These are phyloP conservation scores for Cyathus striatus DNA, from an alignment of 768 basidiomycete genomes.

Conservation along the genomic window DNA sequence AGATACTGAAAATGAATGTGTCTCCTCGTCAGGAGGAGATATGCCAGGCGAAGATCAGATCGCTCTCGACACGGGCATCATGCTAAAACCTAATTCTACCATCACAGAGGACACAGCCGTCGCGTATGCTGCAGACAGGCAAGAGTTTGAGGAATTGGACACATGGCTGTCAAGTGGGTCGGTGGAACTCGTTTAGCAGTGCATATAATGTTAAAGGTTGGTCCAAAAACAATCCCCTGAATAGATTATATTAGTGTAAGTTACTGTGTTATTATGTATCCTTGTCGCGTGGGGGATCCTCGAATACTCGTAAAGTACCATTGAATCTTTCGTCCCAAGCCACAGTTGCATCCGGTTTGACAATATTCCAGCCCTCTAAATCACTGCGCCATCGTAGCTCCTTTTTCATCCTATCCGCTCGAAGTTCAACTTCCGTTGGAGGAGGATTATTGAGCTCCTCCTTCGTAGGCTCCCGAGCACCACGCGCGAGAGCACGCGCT, in stretches of 20 bases:
- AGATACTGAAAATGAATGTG: no score
- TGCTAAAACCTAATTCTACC: no score
- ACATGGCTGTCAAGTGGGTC: slow-evolving; percentile 65
- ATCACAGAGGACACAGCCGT: no score
- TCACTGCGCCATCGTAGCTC: slow-evolving; percentile 84
- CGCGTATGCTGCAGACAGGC: slow-evolving; percentile 20
- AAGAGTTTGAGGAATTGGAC: slow-evolving; percentile 63
- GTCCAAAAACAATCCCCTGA: no score
- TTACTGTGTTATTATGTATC: slow-evolving; percentile 1
- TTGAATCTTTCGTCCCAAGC: slow-evolving; percentile 77
- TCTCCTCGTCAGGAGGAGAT: no score
- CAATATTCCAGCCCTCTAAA: slow-evolving; percentile 72
- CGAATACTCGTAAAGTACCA: slow-evolving; percentile 56
- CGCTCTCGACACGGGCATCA: no score
- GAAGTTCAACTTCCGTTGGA: slow-evolving; percentile 82
- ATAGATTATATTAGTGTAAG: background rate
- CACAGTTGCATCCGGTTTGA: slow-evolving; percentile 57
- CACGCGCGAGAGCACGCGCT: slow-evolving; percentile 71
- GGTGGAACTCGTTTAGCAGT: slow-evolving; percentile 41
- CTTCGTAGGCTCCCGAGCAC: slow-evolving; percentile 79
- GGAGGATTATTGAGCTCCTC: slow-evolving; percentile 77
- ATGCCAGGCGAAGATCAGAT: no score
- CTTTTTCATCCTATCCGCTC: slow-evolving; percentile 84
- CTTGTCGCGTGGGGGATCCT: slow-evolving; percentile 28
- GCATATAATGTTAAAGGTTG: no score